Conservation (phyloP, 208 protist species). For the Histomonas meleagridis region DNA sequence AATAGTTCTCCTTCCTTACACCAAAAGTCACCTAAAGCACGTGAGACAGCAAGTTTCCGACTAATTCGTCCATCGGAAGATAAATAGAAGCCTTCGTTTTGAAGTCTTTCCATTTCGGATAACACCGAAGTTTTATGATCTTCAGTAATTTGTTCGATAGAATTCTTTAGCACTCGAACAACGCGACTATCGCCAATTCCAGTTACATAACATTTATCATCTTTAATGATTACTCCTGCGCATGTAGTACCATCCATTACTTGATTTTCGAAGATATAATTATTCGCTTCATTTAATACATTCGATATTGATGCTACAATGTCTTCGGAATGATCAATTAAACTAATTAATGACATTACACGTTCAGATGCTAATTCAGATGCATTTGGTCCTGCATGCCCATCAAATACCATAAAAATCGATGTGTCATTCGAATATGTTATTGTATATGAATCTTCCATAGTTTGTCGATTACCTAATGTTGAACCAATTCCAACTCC, state of each 20-base stretch:
- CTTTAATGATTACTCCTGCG: not conserved
- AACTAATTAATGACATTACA: not conserved
- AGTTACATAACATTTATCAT: not conserved
- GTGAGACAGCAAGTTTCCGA: not conserved
- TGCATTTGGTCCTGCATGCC: not conserved
- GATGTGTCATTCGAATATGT: not conserved
- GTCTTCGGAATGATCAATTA: not conserved
- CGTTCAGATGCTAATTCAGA: not conserved
- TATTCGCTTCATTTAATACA: not conserved
- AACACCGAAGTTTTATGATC: not conserved
- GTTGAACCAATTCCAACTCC: not conserved
- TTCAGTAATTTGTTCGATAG: not conserved
- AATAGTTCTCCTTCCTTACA: not conserved
- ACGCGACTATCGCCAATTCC: not conserved
- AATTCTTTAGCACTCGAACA: not conserved
- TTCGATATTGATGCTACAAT: not conserved
- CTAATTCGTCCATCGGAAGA: not conserved
- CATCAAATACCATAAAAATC: not conserved
- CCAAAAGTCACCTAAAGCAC: slow-evolving; percentile 12
- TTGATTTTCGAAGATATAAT: not conserved
- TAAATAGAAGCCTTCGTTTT: not conserved
- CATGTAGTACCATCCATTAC: not conserved
- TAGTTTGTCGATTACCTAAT: not conserved
- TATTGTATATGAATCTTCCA: not conserved
- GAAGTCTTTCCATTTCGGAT: not conserved